These are phyloP conservation scores for Psilocybe azurescens DNA, from an alignment of 768 basidiomycete species.

Conservation along the genomic window DNA sequence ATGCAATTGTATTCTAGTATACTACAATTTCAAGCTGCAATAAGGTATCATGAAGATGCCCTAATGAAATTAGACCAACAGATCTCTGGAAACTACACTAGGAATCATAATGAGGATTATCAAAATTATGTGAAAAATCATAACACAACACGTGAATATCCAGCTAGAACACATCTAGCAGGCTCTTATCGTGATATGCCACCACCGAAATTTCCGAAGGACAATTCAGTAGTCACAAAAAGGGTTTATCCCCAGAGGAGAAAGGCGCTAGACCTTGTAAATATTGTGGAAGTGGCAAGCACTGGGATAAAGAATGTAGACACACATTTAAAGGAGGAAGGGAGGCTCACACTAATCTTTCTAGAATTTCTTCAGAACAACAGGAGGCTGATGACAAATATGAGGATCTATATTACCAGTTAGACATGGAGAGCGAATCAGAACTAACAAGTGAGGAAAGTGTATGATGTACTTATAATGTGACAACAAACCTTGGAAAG, in stretches of 20 bases:
- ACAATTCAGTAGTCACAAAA: slow-evolving; percentile 24
- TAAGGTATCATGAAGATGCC: slow-evolving; percentile 28
- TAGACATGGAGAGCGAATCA: slow-evolving; percentile 4
- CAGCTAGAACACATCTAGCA: slow-evolving; percentile 7
- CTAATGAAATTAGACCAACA: slow-evolving; percentile 18
- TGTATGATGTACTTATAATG: no score
- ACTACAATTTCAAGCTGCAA: slow-evolving; percentile 26
- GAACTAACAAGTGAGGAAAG: no score
- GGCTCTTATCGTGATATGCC: neutral
- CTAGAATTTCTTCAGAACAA: slow-evolving; percentile 13
- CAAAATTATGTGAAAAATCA: neutral
- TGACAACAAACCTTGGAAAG: no score
- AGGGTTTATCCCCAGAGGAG: slow-evolving; percentile 18
- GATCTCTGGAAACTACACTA: neutral
- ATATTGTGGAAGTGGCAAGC: slow-evolving; percentile 37
- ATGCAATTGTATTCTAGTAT: slow-evolving; percentile 24
- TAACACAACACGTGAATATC: neutral
- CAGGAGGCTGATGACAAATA: no score
- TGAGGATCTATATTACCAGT: slow-evolving; percentile 21
- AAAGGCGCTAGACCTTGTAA: slow-evolving; percentile 35
- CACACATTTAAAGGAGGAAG: slow-evolving; percentile 20
- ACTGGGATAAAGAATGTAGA: slow-evolving; percentile 40
- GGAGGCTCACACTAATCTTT: slow-evolving; percentile 27
- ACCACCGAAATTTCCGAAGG: slow-evolving; percentile 27
- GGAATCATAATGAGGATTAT: neutral